These are phyloP conservation scores for Dissophora globulifera DNA, from an alignment of 192 early-diverging fungal species.

Conservation along the genomic window DNA sequence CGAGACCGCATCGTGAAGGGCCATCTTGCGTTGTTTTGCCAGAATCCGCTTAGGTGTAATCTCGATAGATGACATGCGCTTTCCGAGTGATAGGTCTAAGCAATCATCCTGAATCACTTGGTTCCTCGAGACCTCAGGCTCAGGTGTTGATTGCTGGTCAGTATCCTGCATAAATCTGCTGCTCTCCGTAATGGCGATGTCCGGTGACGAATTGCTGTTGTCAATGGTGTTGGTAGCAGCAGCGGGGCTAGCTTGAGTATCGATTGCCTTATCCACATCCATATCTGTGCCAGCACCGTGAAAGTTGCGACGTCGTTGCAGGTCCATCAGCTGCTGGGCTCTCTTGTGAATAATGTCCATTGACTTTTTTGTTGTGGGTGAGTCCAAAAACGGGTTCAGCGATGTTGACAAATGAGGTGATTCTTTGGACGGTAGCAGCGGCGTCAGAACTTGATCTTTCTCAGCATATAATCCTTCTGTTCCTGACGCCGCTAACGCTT, in stretches of 20 bases:
- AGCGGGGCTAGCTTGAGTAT: too few relatives aligned
- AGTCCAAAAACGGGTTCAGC: constrained; percentile 24
- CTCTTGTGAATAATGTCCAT: constrained; percentile 23
- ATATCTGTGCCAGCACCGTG: too few relatives aligned
- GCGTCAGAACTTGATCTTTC: too few relatives aligned
- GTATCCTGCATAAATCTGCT: too few relatives aligned
- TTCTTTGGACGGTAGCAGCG: not conserved
- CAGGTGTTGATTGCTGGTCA: constrained; percentile 7
- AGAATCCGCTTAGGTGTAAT: constrained; percentile 28
- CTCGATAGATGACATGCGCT: constrained; percentile 24
- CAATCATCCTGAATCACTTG: constrained; percentile 1
- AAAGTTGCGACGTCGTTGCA: constrained; percentile 3
- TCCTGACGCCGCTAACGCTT: not conserved
- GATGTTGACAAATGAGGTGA: not conserved
- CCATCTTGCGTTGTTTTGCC: constrained; percentile 24
- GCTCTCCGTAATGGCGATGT: not conserved
- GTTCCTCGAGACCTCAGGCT: not conserved
- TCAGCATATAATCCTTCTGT: not conserved
- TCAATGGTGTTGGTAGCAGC: too few relatives aligned
- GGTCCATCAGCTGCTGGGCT: constrained; percentile 12
- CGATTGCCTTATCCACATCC: too few relatives aligned
- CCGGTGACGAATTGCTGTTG: too few relatives aligned
- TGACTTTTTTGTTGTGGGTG: constrained; percentile 21
- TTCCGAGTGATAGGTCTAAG: constrained; percentile 20
- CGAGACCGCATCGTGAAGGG: not conserved